These are phyloP conservation scores for Penicillium sp. DNA, from an alignment of 2,329 filamentous ascomycete genomes.

Conservation along the genomic window DNA sequence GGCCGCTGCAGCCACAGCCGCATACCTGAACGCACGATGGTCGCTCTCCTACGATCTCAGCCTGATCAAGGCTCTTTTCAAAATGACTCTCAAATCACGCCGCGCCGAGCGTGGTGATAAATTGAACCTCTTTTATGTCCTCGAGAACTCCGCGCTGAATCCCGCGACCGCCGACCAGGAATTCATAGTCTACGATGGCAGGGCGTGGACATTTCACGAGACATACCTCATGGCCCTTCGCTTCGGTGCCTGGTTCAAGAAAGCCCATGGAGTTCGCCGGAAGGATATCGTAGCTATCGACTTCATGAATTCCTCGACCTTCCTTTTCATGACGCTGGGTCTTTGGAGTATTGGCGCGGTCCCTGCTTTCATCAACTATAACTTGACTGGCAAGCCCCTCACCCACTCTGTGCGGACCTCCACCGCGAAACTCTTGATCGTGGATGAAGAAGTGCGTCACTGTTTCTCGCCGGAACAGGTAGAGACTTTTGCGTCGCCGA, in stretches of 20 bases:
- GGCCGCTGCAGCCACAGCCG: constrained; percentile 67
- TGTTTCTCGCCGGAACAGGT: constrained; percentile 51
- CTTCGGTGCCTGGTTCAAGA: constrained; percentile 75
- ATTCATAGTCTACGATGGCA: constrained; percentile 71
- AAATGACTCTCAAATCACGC: constrained; percentile 49
- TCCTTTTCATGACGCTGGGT: constrained; percentile 74
- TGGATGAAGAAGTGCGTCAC: constrained; percentile 67
- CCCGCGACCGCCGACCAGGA: constrained; percentile 54
- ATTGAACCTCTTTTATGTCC: constrained; percentile 72
- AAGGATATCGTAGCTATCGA: constrained; percentile 80
- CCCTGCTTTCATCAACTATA: constrained; percentile 88
- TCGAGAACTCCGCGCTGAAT: constrained; percentile 68
- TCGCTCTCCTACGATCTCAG: constrained; percentile 67
- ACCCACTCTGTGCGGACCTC: constrained; percentile 74
- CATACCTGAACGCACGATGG: constrained; percentile 76
- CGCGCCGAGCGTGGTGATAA: constrained; percentile 61
- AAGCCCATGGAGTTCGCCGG: constrained; percentile 64
- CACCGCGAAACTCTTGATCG: constrained; percentile 67
- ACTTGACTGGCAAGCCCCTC: constrained; percentile 71
- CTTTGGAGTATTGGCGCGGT: constrained; percentile 82
- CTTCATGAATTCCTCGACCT: constrained; percentile 79
- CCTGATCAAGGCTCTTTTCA: constrained; percentile 61
- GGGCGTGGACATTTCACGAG: constrained; percentile 73
- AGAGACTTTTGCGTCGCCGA: constrained; percentile 44
- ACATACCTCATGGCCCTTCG: constrained; percentile 71